A percentile compares a stretch with the other conserved stretches of the same genome.
phyloP scores from a whole-genome alignment of 257 asterid species.

The Voacanga thouarsii region DNA sequence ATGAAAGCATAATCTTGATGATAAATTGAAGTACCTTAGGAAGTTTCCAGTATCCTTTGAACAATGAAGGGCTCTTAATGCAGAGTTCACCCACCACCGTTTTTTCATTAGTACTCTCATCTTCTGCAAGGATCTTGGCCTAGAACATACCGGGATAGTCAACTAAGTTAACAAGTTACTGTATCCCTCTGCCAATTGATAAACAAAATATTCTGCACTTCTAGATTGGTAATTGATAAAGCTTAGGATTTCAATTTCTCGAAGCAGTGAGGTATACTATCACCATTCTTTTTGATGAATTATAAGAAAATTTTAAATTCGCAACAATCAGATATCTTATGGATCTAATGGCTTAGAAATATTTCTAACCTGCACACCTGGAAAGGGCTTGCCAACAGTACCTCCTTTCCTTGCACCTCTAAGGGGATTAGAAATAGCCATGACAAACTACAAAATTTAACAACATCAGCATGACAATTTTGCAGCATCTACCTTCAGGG shows the following conservation, averaged over 20 bases:
- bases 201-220: background rate
- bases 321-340: background rate
- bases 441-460: constrained; percentile 62
- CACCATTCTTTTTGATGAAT: background rate
- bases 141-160: constrained; percentile 31
- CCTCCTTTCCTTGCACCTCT: constrained; percentile 83
- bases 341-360: background rate
- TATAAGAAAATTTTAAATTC: background rate
- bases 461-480: constrained; percentile 14
- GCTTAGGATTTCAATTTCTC: background rate
- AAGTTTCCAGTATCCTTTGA: constrained; percentile 91
- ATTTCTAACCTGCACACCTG: constrained; percentile 78
- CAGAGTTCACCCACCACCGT: constrained; percentile 81
- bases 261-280: background rate
- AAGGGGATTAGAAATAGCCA: constrained; percentile 90
- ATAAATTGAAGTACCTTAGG: constrained; percentile 55
- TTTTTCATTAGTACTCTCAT: constrained; percentile 42
- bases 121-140: constrained; percentile 86
- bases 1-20: background rate
- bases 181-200: background rate
- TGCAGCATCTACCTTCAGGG: background rate
- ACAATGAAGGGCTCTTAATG: constrained; percentile 88
- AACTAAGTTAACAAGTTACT: constrained; percentile 13
- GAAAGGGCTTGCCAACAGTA: constrained; percentile 90
- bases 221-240: background rate